phyloP scores from a whole-genome alignment of 2,329 filamentous ascomycete genomes.

The Pleoardoris graminearum region DNA sequence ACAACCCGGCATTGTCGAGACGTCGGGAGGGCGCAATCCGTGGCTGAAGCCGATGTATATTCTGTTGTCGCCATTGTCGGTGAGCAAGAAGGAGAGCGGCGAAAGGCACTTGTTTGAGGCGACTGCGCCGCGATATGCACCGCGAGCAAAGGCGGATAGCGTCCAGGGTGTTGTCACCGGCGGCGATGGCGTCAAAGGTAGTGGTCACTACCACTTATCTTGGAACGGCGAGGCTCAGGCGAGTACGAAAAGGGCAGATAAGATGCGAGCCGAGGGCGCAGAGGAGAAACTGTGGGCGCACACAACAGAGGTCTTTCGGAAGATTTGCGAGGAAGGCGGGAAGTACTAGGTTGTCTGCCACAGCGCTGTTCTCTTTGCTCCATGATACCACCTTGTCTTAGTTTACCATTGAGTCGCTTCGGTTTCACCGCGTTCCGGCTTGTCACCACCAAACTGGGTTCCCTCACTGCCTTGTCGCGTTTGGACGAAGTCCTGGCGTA shows the following conservation, averaged over 20 bases:
- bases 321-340: constrained; percentile 26
- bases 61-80: constrained; percentile 22
- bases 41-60: constrained; percentile 13
- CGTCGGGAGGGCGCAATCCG: constrained; percentile 13
- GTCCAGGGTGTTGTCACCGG: constrained; percentile 21
- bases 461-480: no score
- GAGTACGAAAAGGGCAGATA: constrained; percentile 20
- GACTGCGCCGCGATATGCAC: constrained; percentile 31
- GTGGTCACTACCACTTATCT: constrained; percentile 31
- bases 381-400: background rate
- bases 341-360: constrained; percentile 17
- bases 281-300: constrained; percentile 37
- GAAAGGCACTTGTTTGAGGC: constrained; percentile 40
- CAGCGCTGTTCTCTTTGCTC: background rate
- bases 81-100: constrained; percentile 34
- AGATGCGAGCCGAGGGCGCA: constrained; percentile 27
- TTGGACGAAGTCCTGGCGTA: no score
- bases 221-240: constrained; percentile 28
- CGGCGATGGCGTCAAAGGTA: constrained; percentile 27
- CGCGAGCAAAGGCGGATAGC: constrained; percentile 13
- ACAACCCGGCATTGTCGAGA: constrained; percentile 31
- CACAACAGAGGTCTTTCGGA: constrained; percentile 37
- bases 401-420: no score
- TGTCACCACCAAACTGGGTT: no score
- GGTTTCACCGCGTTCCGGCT: no score